Evolutionary conservation across 2,329 filamentous ascomycete genomes (phyloP).

Genomic region (Xylaria multiplex): DNA sequence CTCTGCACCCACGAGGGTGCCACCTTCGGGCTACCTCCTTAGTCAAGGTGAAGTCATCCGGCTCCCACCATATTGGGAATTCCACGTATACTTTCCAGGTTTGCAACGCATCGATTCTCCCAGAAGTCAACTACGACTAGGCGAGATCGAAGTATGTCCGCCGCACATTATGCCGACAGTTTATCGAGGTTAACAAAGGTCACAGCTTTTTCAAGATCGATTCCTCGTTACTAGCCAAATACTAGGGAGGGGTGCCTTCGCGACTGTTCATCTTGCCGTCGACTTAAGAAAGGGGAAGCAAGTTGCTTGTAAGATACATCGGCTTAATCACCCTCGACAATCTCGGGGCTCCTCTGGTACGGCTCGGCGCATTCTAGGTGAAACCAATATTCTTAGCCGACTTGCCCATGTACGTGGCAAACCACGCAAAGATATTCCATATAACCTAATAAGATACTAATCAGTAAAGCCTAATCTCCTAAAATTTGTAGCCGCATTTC

Average conservation of each 20-base stretch:
- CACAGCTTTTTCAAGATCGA: conserved; percentile 57
- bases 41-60: conserved; percentile 61
- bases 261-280: conserved; percentile 64
- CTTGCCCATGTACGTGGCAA: conserved; percentile 61
- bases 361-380: conserved; percentile 56
- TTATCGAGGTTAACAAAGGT: conserved; percentile 34
- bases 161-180: neutral
- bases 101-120: conserved; percentile 14
- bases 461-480: conserved; percentile 64
- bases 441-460: conserved; percentile 10
- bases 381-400: conserved; percentile 63
- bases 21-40: conserved; percentile 58
- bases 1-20: conserved; percentile 53
- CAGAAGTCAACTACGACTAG: conserved; percentile 46
- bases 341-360: conserved; percentile 17
- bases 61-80: conserved; percentile 51
- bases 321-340: conserved; percentile 53
- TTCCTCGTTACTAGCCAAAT: conserved; percentile 61
- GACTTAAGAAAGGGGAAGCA: conserved; percentile 65
- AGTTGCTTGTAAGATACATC: conserved; percentile 74
- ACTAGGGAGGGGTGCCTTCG: conserved; percentile 64
- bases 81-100: conserved; percentile 49
- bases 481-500: conserved; percentile 61
- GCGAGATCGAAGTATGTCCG: conserved; percentile 50
- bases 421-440: neutral